Evolutionary conservation across 2,329 filamentous ascomycete genomes (phyloP).

Genomic region (Didymella glomerata): DNA sequence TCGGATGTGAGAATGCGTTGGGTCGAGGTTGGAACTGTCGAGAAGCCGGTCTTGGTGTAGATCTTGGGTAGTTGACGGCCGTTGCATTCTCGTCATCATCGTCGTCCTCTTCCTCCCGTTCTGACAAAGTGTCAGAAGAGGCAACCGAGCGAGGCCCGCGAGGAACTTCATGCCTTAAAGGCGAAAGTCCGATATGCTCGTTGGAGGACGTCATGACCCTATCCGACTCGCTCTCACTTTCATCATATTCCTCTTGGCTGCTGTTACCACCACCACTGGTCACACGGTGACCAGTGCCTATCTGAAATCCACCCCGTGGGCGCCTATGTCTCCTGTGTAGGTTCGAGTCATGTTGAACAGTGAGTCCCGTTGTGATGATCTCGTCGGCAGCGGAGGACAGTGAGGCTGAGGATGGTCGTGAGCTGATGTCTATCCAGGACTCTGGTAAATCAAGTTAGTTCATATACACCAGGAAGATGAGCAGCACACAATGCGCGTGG

Average conservation of each 20-base stretch:
- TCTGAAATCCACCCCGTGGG: slow-evolving; percentile 49
- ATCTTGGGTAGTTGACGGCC: slow-evolving; percentile 71
- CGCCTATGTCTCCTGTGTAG: slow-evolving; percentile 66
- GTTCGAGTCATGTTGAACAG: slow-evolving; percentile 72
- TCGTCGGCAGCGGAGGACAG: slow-evolving; percentile 85
- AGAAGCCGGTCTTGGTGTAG: slow-evolving; percentile 61
- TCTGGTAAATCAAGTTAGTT: slow-evolving; percentile 63
- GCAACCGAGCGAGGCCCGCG: slow-evolving; percentile 43
- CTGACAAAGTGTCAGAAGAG: slow-evolving; percentile 51
- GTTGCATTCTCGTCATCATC: slow-evolving; percentile 77
- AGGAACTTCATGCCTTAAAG: slow-evolving; percentile 43
- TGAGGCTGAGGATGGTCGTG: slow-evolving; percentile 92
- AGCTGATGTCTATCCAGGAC: slow-evolving; percentile 95
- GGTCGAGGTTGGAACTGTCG: slow-evolving; percentile 81
- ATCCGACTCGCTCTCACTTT: slow-evolving; percentile 91
- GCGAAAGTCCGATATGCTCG: slow-evolving; percentile 60
- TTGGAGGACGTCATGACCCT: slow-evolving; percentile 70
- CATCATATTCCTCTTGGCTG: slow-evolving; percentile 94
- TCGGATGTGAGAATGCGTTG: slow-evolving; percentile 89
- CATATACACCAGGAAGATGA: neutral
- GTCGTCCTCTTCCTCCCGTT: slow-evolving; percentile 48
- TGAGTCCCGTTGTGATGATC: slow-evolving; percentile 87
- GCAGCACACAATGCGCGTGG: neutral
- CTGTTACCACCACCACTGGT: slow-evolving; percentile 67
- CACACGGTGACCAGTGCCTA: slow-evolving; percentile 52